Evolutionary conservation across 345 rosid species (phyloP).

Genomic region (Lepidium sativum): DNA sequence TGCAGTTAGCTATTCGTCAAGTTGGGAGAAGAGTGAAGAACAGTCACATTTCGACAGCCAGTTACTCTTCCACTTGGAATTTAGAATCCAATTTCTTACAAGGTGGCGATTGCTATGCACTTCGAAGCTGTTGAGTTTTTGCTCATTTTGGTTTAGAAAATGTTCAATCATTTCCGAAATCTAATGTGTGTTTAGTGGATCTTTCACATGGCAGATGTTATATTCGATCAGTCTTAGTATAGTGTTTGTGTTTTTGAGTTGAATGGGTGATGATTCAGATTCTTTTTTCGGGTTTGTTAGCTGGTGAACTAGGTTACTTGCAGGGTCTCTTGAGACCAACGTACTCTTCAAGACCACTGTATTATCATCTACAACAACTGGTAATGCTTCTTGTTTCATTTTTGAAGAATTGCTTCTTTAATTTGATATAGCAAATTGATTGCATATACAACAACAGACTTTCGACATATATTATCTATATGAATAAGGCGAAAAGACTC

Average conservation of each 20-base stretch:
- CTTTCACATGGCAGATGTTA: background rate
- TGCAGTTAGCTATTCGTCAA: constrained; percentile 42
- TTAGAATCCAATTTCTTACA: constrained; percentile 22
- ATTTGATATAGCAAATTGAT: background rate
- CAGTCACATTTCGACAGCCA: constrained; percentile 22
- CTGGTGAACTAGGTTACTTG: constrained; percentile 34
- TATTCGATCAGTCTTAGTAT: background rate
- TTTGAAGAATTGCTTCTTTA: background rate
- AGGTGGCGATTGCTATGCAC: constrained; percentile 17
- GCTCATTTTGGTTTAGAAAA: background rate
- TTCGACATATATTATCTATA: background rate
- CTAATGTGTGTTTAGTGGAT: background rate
- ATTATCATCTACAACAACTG: constrained; percentile 59
- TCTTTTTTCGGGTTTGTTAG: background rate
- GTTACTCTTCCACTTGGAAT: constrained; percentile 25
- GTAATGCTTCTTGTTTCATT: constrained; percentile 33
- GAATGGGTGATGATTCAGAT: background rate
- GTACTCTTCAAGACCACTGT: constrained; percentile 37
- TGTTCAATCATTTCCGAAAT: background rate
- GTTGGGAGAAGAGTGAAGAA: constrained; percentile 37
- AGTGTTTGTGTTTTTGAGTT: background rate
- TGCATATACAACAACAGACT: background rate
- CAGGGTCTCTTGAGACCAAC: constrained; percentile 39
- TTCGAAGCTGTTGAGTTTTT: background rate
- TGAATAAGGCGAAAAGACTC: background rate